Percentiles rank a stretch among this genome's conserved stretches.
phyloP scores from a whole-genome alignment of 805 yeast genomes.

The Pichia manshurica region DNA sequence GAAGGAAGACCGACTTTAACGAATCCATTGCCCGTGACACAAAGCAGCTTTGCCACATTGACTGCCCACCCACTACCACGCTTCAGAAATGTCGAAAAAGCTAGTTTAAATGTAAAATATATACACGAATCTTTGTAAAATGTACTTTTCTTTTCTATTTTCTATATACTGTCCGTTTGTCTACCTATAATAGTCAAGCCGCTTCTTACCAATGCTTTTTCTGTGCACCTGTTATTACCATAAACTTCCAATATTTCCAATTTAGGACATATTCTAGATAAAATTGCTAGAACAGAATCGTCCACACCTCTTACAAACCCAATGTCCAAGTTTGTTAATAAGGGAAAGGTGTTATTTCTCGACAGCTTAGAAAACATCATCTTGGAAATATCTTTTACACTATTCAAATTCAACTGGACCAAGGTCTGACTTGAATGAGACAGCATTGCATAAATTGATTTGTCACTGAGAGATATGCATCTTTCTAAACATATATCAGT shows the following conservation, averaged over 20 bases:
- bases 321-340: conserved; percentile 61
- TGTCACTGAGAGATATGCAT: conserved; percentile 61
- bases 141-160: not conserved
- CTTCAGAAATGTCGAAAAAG: conserved; percentile 62
- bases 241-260: conserved; percentile 69
- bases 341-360: conserved; percentile 44
- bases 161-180: conserved; percentile 55
- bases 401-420: conserved; percentile 67
- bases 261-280: conserved; percentile 56
- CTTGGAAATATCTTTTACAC: conserved; percentile 53
- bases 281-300: conserved; percentile 53
- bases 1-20: conserved; percentile 40
- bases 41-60: not conserved
- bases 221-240: conserved; percentile 68
- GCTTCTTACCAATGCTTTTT: conserved; percentile 43
- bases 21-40: conserved; percentile 27
- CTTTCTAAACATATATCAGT: conserved; percentile 55
- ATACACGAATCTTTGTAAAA: conserved; percentile 23
- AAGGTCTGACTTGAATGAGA: conserved; percentile 60
- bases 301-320: conserved; percentile 79
- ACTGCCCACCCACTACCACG: conserved; percentile 41
- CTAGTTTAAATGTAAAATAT: conserved; percentile 42
- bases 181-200: conserved; percentile 67
- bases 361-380: conserved; percentile 43
- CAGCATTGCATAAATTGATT: conserved; percentile 52